Evolutionary conservation across 441 rosid species (phyloP), one percentile per base, ranked within the genome.

Genomic region (Gossypium davidsonii): DNA sequence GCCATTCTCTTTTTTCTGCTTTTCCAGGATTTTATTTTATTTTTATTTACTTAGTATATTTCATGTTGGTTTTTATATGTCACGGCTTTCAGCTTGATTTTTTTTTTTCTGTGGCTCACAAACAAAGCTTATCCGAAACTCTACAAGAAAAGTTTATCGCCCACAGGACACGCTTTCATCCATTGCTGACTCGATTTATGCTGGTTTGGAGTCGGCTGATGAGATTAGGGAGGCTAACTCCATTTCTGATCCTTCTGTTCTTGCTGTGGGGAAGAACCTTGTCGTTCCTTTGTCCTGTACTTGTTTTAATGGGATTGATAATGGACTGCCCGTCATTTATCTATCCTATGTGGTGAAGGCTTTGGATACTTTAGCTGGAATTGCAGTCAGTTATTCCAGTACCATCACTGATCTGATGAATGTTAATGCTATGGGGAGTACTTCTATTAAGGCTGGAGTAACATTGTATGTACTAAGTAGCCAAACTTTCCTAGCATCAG

Each of bases 141-240:
- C 28, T 56, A 5, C 28, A 56, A 20, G 28, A 20, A 56, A 10
- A 34, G 8, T 34, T 34, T 34, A 6, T 2, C 88, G 94, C 2
- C 92, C 96, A 17, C 89, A 91, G 2, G 98, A 93, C 71, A 87
- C 96, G 2, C 61, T 91, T 12, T 49, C 84, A 12, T 76, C 86
- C 0, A 91, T 93, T 44, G 83, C 96, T 0, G 89, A 78, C 76
- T 87, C 89, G 15, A 79, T 91, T 57, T 93, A 89, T 77, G 79
- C 87, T 20, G 96, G 97, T 51, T 68, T 93, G 70, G 97, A 92
- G 34, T 94, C 98, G 0, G 86, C 97, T 0, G 95, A 94, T 73
- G 97, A 94, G 89, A 80, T 91, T 65, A 80, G 86, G 74, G 98
- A 89, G 79, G 96, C 96, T 4, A 94, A 94, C 78, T 85, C 91